Conservation (phyloP, 1,284 basidiomycete species). For the Boletus mariae region DNA sequence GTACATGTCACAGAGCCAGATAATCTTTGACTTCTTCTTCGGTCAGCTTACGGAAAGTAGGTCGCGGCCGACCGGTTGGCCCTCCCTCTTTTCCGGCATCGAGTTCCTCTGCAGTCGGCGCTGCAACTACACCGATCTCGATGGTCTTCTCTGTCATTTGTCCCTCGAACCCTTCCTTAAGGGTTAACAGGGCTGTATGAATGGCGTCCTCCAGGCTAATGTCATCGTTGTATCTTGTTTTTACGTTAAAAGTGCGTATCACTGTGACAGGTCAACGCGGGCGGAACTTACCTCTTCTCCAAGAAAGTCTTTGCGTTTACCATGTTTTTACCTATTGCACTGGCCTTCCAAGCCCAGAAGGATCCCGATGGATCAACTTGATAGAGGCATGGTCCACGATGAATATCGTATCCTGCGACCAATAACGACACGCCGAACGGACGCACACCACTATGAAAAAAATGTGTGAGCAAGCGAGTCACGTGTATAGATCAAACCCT, state of each 20-base stretch:
- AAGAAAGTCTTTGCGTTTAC: conserved; percentile 98
- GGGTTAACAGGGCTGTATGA: conserved; percentile 95
- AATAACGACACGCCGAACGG: conserved; percentile 97
- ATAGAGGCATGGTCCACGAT: conserved; percentile 90
- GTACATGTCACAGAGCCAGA: conserved; percentile 64
- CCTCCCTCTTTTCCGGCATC: conserved; percentile 70
- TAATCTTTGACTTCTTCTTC: conserved; percentile 96
- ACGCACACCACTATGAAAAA: conserved; percentile 81
- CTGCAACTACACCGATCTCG: conserved; percentile 94
- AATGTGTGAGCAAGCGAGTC: conserved; percentile 28
- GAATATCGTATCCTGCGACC: conserved; percentile 93
- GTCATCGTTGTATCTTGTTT: conserved; percentile 97
- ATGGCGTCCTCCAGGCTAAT: conserved; percentile 99
- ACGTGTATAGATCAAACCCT: conserved; percentile 35
- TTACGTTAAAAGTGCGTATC: conserved; percentile 20
- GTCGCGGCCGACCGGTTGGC: conserved; percentile 71
- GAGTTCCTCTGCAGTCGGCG: conserved; percentile 75
- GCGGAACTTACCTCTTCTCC: conserved; percentile 81
- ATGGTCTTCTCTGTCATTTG: conserved; percentile 99
- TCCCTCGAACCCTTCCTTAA: conserved; percentile 99
- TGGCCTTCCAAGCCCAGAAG: conserved; percentile 99
- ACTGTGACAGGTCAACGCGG: conserved; percentile 23
- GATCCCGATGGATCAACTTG: conserved; percentile 99
- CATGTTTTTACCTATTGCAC: conserved; percentile 99
- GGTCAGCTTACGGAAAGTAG: conserved; percentile 89